phyloP scores from a whole-genome alignment of 164 flowering plant genomes.

The Vitis amurensis region DNA sequence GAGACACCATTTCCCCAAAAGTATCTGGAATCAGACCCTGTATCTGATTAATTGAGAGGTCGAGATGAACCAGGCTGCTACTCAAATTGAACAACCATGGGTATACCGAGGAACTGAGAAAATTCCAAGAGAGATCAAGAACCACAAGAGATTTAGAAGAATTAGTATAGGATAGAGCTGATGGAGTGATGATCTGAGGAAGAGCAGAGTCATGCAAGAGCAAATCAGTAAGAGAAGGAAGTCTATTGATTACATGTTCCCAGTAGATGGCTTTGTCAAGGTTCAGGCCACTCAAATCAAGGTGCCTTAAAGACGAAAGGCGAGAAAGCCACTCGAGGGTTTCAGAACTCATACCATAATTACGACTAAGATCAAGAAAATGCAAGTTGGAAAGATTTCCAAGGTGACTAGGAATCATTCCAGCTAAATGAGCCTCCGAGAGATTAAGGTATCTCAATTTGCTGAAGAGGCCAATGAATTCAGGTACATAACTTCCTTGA shows the following conservation, averaged over 20 bases:
- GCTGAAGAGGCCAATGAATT: conserved; percentile 4
- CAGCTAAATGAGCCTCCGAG: neutral
- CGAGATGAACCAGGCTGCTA: too few species aligned
- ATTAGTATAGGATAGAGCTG: neutral
- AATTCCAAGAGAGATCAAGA: conserved; percentile 1
- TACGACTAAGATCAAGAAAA: conserved; percentile 20
- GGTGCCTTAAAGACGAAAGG: conserved; percentile 7
- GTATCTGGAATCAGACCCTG: neutral
- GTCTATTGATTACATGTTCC: conserved; percentile 9
- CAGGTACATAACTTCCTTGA: neutral
- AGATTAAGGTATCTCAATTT: conserved; percentile 16
- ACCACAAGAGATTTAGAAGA: conserved; percentile 1
- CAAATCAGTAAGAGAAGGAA: conserved; percentile 14
- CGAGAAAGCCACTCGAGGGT: conserved; percentile 18
- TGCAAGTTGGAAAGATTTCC: conserved; percentile 27
- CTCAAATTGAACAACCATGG: conserved; percentile 4
- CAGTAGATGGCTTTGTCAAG: conserved; percentile 4
- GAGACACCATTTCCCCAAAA: neutral
- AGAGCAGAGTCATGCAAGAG: conserved; percentile 4
- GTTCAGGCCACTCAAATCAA: conserved; percentile 2
- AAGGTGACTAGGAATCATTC: conserved; percentile 19
- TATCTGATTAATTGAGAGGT: too few species aligned
- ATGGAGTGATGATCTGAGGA: neutral
- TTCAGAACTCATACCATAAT: neutral
- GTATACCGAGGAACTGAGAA: neutral